Conservation (phyloP, 2,329 filamentous ascomycete species). For the Coniochaeta sp. region DNA sequence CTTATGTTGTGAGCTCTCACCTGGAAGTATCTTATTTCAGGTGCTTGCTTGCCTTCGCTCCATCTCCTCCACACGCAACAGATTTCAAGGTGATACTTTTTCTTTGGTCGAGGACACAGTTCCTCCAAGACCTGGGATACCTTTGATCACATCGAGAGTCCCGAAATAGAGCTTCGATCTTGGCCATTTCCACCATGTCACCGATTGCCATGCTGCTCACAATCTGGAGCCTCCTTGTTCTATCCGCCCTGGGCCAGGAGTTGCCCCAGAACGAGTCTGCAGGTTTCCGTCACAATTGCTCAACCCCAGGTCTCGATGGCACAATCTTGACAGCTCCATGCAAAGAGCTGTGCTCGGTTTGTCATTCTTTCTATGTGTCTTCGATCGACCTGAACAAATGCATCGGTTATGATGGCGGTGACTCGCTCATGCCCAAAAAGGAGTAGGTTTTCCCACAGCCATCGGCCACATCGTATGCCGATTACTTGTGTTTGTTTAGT, state of each 20-base stretch:
- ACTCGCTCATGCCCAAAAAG: not conserved
- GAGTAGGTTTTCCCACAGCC: not conserved
- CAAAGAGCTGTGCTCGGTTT: not conserved
- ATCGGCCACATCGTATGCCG: no score
- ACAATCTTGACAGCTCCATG: not conserved
- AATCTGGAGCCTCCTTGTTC: not conserved
- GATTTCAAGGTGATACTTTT: no score
- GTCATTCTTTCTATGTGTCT: not conserved
- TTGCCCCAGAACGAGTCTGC: not conserved
- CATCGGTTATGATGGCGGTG: not conserved
- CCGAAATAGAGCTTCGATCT: no score
- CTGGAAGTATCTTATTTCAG: no score
- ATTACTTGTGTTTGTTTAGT: not conserved
- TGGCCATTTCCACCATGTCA: no score
- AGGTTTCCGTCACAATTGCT: not conserved
- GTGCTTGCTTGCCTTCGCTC: no score
- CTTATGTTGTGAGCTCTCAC: no score
- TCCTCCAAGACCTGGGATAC: no score
- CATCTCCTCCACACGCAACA: no score
- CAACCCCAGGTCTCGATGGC: not conserved
- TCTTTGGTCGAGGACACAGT: no score
- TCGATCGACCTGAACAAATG: not conserved
- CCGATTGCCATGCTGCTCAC: not conserved
- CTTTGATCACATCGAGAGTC: no score
- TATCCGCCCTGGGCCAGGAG: not conserved